Evolutionary conservation across 495 filamentous ascomycete genomes (phyloP), one percentile per base, ranked within the genome.

Genomic region (Neurospora terricola): DNA sequence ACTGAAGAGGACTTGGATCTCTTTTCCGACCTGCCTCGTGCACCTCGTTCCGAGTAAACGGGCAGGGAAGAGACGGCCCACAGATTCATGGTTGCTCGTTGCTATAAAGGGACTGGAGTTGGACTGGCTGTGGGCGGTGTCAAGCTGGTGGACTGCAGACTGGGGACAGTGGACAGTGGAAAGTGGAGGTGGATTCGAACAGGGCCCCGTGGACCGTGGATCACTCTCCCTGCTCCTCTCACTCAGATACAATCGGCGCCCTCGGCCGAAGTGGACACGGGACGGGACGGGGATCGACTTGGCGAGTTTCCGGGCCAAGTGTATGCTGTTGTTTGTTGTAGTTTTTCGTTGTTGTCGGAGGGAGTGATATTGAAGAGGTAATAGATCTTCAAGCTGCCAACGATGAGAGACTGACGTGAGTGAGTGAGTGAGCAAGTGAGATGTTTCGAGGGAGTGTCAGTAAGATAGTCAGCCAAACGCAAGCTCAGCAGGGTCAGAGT

Each of bases 31-130:
- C 77, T 81, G 9, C 74, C 74, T 68, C 75, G 54, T 68, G 73
- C 38, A 39, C 38, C 70, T 48, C 72, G 73, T 11, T 79, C 80
- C 75, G 75, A 48, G 71, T 81, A 80, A 59, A 78, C 75, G 76
- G 79, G 78, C 74, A 78, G 74, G 45, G 75, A 69, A 70, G 80
- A 80, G 12, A 78, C 73, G n/a, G 78, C 79, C 78, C 77, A 82
- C 74, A 80, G 77, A 73, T 79, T 79, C 77, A 79, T 79, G 75
- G 68, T 76, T 72, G 74, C 72, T 73, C 66, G 43, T 45, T 38
- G 43, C 72, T 37, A 39, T 73, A 21, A 39, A 72, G 70, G 70
- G 54, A 59, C 42, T n/a, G 43, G 43, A 37, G 1, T 9, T 72
- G 43, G 69, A 54, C 38, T 39, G n/a, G 70, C 21, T 9, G 34